Evolutionary conservation across 371 early-diverging fungal genomes (phyloP).

Genomic region (Rhizopus sp.): DNA sequence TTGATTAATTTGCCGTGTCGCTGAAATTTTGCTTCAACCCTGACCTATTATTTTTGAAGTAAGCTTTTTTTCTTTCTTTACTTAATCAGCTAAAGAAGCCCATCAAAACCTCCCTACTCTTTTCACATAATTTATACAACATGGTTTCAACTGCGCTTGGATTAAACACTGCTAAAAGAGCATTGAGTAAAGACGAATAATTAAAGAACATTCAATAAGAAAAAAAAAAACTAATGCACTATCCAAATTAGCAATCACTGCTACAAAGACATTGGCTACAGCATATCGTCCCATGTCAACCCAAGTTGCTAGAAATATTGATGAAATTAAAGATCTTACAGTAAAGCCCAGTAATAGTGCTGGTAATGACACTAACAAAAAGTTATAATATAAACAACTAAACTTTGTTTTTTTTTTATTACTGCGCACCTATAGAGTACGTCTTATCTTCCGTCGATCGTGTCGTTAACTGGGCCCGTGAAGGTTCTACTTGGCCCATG

Average conservation of each 20-base stretch:
- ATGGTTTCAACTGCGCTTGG: conserved; percentile 50
- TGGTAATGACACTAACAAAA: conserved; percentile 28
- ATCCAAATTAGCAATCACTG: conserved; percentile 21
- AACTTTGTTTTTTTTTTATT: not conserved
- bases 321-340: conserved; percentile 50
- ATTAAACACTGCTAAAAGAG: conserved; percentile 51
- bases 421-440: conserved; percentile 49
- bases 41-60: not conserved
- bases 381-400: not conserved
- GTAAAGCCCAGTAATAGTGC: conserved; percentile 53
- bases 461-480: conserved; percentile 93
- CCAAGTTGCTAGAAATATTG: conserved; percentile 49
- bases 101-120: conserved; percentile 41
- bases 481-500: conserved; percentile 96
- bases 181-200: conserved; percentile 40
- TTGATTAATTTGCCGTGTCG: not conserved
- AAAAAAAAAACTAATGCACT: conserved; percentile 1
- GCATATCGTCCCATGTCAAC: conserved; percentile 48
- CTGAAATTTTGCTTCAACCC: not conserved
- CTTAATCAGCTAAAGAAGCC: not conserved
- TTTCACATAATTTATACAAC: conserved; percentile 18
- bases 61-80: not conserved
- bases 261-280: conserved; percentile 32
- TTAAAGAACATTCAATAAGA: conserved; percentile 1
- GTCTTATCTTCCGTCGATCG: conserved; percentile 88